Base-by-base conservation (phyloP, 108 stramenopile species). In the Poteriospumella lacustris region DNA sequence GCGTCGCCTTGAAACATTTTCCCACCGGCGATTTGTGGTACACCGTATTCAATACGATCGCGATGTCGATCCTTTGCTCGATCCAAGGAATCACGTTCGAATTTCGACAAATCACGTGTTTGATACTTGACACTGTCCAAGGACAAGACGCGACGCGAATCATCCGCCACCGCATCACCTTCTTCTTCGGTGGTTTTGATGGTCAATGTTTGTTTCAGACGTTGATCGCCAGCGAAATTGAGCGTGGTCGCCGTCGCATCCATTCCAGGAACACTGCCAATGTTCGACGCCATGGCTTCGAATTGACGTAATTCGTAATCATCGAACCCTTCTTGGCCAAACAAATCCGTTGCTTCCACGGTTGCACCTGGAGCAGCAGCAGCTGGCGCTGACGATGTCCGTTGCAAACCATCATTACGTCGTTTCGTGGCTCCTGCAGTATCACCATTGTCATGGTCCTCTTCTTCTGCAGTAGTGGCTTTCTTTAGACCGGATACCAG, bases 21-120 rank as follows among this genome's bases (percentile, higher is more conserved):
- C 26, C 88, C 88, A 76, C 75, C 86, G 42, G 83, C 86, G 12
- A 87, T 68, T 64, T 88, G 85, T 34, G 24, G 5, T 38, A 12
- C 3, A 42, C 70, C 70, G 5, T 73, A 19, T 73, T 73, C 12
- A 33, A 64, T 3, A 31, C 60, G 60, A 33, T 3, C 24, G 12
- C 24, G 12, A 12, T 64, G 60, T 31, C 60, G 3, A 3, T 64
- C 60, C 31, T 64, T 64, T n/a, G n/a, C n/a, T n/a, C 58, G 36
- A 42, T 69, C 38, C 59, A 83, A 42, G n/a, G 82, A 72, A 36
- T 81, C 41, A 39, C n/a, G 0, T 43, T 85, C 84, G 80, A 85
- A 83, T 31, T 68, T 79, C 40, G 78, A 43, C 0, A 69, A 68
- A 1, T 60, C n/a, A n/a, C n/a, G n/a, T n/a, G n/a, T 56, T 56